Conservation (phyloP, 768 basidiomycete species). For the Pisolithus tinctorius region DNA sequence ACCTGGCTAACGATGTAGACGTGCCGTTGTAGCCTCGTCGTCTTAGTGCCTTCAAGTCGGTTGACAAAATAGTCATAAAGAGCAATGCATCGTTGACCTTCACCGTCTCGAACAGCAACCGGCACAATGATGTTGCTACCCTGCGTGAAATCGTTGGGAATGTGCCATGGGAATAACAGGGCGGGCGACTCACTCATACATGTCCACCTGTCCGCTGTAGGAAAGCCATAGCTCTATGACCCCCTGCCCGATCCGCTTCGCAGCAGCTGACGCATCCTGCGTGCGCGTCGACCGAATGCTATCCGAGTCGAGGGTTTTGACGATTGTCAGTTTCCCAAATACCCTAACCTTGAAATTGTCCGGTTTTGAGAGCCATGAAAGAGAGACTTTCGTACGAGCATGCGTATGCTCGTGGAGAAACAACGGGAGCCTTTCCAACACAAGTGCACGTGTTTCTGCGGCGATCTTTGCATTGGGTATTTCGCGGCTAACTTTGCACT, state of each 20-base stretch:
- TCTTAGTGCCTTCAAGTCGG: conserved; percentile 74
- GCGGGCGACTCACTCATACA: conserved; percentile 73
- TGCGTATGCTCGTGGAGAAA: conserved; percentile 89
- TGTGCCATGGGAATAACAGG: not conserved
- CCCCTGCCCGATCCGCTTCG: conserved; percentile 44
- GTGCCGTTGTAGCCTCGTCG: conserved; percentile 81
- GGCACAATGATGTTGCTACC: conserved; percentile 79
- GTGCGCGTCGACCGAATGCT: conserved; percentile 41
- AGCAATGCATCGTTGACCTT: conserved; percentile 84
- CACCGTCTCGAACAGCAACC: conserved; percentile 66
- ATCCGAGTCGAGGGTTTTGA: conserved; percentile 53
- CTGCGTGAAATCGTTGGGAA: conserved; percentile 32
- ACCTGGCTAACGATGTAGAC: conserved; percentile 6
- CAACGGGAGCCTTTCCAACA: conserved; percentile 80
- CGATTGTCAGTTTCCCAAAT: conserved; percentile 57
- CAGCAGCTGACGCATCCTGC: conserved; percentile 71
- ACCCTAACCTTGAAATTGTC: conserved; percentile 66
- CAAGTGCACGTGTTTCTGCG: conserved; percentile 48
- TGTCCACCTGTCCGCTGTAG: conserved; percentile 68
- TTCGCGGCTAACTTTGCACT: conserved; percentile 57
- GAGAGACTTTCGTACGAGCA: conserved; percentile 51
- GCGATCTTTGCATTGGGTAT: conserved; percentile 42
- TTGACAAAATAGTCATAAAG: conserved; percentile 91
- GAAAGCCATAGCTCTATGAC: conserved; percentile 78
- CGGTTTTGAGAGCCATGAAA: conserved; percentile 56